phyloP scores from a whole-genome alignment of 2,329 filamentous ascomycete species.

The Neofusicoccum cordaticola region DNA sequence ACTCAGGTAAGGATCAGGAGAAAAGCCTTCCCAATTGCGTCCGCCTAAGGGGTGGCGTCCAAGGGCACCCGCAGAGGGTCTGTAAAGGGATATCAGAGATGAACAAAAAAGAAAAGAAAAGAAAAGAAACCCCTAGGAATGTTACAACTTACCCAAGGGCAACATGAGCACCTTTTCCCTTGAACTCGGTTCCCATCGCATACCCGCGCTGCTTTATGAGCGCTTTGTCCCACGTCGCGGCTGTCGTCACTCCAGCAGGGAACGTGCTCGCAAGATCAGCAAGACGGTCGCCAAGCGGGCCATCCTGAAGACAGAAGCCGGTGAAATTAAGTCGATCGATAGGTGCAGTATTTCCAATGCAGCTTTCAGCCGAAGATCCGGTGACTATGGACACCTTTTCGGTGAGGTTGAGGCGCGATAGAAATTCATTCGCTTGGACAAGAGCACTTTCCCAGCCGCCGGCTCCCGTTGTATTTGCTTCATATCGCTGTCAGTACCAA shows the following conservation, averaged over 20 bases:
- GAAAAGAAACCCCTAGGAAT: background rate
- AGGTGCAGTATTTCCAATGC: slow-evolving; percentile 34
- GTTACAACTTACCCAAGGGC: slow-evolving; percentile 32
- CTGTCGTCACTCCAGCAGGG: slow-evolving; percentile 35
- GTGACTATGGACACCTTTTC: slow-evolving; percentile 38
- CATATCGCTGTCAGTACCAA: background rate
- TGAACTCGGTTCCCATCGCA: slow-evolving; percentile 31
- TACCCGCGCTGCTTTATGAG: slow-evolving; percentile 33
- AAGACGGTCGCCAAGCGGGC: slow-evolving; percentile 22
- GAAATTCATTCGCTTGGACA: slow-evolving; percentile 32
- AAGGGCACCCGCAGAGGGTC: slow-evolving; percentile 43
- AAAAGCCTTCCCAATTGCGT: slow-evolving; percentile 50
- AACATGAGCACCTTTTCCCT: slow-evolving; percentile 38
- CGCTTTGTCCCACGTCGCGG: slow-evolving; percentile 40
- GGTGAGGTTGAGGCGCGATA: slow-evolving; percentile 33
- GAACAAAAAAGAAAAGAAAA: too few relatives aligned
- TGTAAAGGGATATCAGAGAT: background rate
- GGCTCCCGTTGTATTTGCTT: slow-evolving; percentile 13
- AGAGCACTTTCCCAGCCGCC: slow-evolving; percentile 37
- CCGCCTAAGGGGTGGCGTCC: slow-evolving; percentile 43
- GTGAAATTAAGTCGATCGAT: slow-evolving; percentile 37
- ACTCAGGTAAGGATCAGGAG: slow-evolving; percentile 48
- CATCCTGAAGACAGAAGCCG: slow-evolving; percentile 41
- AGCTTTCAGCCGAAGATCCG: slow-evolving; percentile 19
- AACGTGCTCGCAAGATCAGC: slow-evolving; percentile 33